These are phyloP conservation scores for Candida nitratophila DNA, from an alignment of 805 yeast species.

Conservation along the genomic window DNA sequence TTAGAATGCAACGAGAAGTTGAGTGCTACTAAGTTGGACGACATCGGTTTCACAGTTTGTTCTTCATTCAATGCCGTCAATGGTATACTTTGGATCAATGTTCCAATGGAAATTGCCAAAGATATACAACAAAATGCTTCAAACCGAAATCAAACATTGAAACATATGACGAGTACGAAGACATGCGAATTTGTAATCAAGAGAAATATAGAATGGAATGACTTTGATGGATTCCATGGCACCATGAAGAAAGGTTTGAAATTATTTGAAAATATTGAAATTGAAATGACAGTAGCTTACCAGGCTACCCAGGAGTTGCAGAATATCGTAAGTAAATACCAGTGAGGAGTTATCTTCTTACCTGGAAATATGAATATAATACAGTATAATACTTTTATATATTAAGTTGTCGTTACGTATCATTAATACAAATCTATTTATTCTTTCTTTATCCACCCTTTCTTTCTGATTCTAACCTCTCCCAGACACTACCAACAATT, in stretches of 20 bases:
- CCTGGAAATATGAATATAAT: too few species aligned
- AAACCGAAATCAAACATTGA: too few species aligned
- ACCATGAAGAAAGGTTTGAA: slow-evolving; percentile 44
- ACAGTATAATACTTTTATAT: neutral
- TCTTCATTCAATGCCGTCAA: neutral
- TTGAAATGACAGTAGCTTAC: neutral
- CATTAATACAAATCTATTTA: neutral
- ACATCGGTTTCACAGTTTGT: neutral
- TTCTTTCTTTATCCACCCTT: slow-evolving; percentile 42
- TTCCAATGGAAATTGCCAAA: neutral
- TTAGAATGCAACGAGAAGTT: neutral
- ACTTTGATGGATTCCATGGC: slow-evolving; percentile 66
- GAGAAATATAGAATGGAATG: slow-evolving; percentile 31
- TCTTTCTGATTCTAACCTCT: slow-evolving; percentile 32
- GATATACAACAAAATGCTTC: neutral
- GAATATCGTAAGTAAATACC: too few species aligned
- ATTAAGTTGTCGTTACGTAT: neutral
- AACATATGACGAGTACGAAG: too few species aligned
- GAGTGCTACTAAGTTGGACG: neutral
- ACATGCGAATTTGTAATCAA: neutral
- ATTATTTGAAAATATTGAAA: slow-evolving; percentile 34
- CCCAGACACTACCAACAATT: slow-evolving; percentile 45
- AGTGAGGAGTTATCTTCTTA: too few species aligned
- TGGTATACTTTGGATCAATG: slow-evolving; percentile 3
- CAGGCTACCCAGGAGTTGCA: too few species aligned